Evolutionary conservation across 2,329 filamentous ascomycete genomes (phyloP), one percentile per base, ranked within the genome.

Genomic region (Penicillium sp.): DNA sequence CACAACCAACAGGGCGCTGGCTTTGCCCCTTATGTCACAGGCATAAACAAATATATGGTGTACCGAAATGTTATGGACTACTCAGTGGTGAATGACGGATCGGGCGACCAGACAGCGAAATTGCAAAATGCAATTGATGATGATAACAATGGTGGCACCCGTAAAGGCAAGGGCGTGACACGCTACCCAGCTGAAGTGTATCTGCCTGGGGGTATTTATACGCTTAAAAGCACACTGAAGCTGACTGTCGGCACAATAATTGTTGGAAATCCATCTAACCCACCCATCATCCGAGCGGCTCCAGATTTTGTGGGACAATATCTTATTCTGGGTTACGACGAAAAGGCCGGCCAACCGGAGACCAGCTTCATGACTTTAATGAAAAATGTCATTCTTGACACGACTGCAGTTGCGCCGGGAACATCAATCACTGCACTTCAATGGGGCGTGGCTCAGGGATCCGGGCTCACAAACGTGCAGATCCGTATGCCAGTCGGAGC

Each of bases 371-470:
- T 66, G 54, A 69, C 61, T 2, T 52, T 63, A 7, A 26, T 71
- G 23, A 68, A 70, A 53, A 71, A 71, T 29, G 44, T 71, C 0
- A 59, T 71, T 31, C 38, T 71, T 6, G 69, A 71, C 42, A 68
- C 66, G 1, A 67, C 65, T 3, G 54, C 58, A 2, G 52, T 71
- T 1, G 7, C 52, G 0, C 23, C 54, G 0, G 52, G 50, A 23
- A 60, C 47, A 3, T 52, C 45, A 6, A 52, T 71, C 15, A 65
- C 62, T 4, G 60, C 67, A 3, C 49, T 70, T n/a, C 65, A 71
- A 46, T 72, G 69, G 69, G 65, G 65, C 16, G 66, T 71, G 24
- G 64, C 63, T 10, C 70, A 72, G 42, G 69, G 64, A 0, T 62
- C 65, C 2, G 67, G 68, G 2, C 49, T 71, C 43, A 65, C 65